Evolutionary conservation across 495 filamentous ascomycete genomes (phyloP), one percentile per base, ranked within the genome.

Genomic region (Tuber microsphaerosporum): DNA sequence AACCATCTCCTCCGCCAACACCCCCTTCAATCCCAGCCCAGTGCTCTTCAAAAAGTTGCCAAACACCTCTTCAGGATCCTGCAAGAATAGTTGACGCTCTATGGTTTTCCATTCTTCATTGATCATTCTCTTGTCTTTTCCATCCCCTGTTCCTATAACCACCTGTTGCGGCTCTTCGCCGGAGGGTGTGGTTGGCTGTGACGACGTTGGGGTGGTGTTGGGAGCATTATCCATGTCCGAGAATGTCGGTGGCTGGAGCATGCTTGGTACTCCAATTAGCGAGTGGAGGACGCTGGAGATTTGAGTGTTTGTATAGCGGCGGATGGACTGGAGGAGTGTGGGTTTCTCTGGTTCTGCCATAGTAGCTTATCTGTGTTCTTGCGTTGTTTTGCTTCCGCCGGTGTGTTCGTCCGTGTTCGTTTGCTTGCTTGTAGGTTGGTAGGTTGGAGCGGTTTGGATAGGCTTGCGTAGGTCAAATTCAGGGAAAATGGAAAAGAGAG

Each of bases 231-330:
- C 81, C 72, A 76, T 76, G 39, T 82, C 51, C 74, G 81, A 76
- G 37, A 74, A 65, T 14, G 71, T 75, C 22, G 81, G 75, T 19
- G 81, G 81, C 14, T 81, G 71, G 22, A 82, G 71, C 72, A 82
- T 83, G 31, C 74, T 80, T 14, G 81, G 81, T 6, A 82, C 77
- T 20, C 81, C 81, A 69, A 82, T 82, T 34, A 82, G 73, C 39
- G 78, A 76, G 45, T 82, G 81, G 34, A 82, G 77, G 26, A 80
- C 73, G 19, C 81, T 75, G 17, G 77, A 71, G 72, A 82, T 75
- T 39, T 80, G 81, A 16, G 73, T 71, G 48, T 82, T 76, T 41
- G 77, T 82, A 51, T 82, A 82, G 78, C 81, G 81, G 44, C 81
- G 78, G 44, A 82, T 75, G 69, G 39, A 75, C 34, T 82, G 14